Percentiles rank a stretch among this genome's conserved stretches.
phyloP scores from a whole-genome alignment of 78 protist species.

The Acrasis kona region DNA sequence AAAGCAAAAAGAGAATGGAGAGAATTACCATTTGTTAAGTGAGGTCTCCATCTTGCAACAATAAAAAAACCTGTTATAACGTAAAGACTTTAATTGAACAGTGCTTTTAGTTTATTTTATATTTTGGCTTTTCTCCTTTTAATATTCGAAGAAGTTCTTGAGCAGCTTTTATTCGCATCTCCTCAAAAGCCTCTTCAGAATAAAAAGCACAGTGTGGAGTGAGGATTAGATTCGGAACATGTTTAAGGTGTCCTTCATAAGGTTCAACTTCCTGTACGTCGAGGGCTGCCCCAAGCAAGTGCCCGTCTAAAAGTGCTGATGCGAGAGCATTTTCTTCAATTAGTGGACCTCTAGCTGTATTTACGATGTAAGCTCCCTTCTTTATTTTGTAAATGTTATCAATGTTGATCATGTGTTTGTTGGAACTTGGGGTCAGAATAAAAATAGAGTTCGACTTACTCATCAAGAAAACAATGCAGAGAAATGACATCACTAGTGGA shows the following conservation, averaged over 20 bases:
- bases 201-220: background rate
- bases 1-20: no score
- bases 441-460: background rate
- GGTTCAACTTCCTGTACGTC: slow-evolving; percentile 16
- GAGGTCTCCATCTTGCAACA: no score
- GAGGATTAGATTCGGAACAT: background rate
- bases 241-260: background rate
- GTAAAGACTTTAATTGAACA: no score
- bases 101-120: background rate
- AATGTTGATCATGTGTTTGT: background rate
- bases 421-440: background rate
- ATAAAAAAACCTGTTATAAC: no score
- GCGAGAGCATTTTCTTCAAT: background rate
- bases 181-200: background rate
- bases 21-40: no score
- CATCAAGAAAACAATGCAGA: background rate
- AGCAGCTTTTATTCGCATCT: background rate
- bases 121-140: background rate
- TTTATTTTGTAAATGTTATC: no score
- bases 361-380: background rate
- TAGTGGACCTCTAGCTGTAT: slow-evolving; percentile 12
- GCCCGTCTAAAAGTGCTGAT: background rate
- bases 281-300: background rate
- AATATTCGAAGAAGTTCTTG: background rate
- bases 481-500: background rate